These are phyloP conservation scores for Colletotrichum musae DNA, from an alignment of 2,329 filamentous ascomycete genomes.

Conservation along the genomic window DNA sequence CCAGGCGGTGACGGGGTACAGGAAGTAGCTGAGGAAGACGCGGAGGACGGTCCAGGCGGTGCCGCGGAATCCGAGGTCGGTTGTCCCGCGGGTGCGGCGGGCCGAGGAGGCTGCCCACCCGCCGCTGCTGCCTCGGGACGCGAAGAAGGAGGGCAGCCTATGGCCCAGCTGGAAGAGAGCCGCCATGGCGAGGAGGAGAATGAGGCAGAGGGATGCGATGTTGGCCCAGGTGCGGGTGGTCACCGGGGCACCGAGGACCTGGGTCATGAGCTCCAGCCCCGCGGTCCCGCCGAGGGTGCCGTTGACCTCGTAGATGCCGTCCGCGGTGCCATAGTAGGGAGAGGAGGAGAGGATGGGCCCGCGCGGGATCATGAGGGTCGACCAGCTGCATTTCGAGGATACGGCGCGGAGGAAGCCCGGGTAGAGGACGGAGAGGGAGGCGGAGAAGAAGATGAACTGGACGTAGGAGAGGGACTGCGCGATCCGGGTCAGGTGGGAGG, in stretches of 20 bases:
- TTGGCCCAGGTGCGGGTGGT: constrained; percentile 78
- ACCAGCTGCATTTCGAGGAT: constrained; percentile 77
- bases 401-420: constrained; percentile 81
- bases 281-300: constrained; percentile 68
- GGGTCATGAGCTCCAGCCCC: constrained; percentile 76
- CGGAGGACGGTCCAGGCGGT: constrained; percentile 68
- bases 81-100: constrained; percentile 48
- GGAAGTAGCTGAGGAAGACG: constrained; percentile 81
- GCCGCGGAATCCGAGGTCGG: constrained; percentile 14
- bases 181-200: constrained; percentile 70
- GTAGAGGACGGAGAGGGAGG: constrained; percentile 77
- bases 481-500: constrained; percentile 1
- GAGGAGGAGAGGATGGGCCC: constrained; percentile 45
- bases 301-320: constrained; percentile 76
- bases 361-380: constrained; percentile 71
- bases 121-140: constrained; percentile 61
- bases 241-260: constrained; percentile 75
- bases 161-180: constrained; percentile 64
- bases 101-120: constrained; percentile 48
- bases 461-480: constrained; percentile 72
- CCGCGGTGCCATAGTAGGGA: constrained; percentile 51
- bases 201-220: constrained; percentile 74
- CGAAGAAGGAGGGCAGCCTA: constrained; percentile 7
- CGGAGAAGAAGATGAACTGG: constrained; percentile 80
- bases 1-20: constrained; percentile 78